These are phyloP conservation scores for Nemania sp. DNA, from an alignment of 2,329 filamentous ascomycete species.

Conservation along the genomic window DNA sequence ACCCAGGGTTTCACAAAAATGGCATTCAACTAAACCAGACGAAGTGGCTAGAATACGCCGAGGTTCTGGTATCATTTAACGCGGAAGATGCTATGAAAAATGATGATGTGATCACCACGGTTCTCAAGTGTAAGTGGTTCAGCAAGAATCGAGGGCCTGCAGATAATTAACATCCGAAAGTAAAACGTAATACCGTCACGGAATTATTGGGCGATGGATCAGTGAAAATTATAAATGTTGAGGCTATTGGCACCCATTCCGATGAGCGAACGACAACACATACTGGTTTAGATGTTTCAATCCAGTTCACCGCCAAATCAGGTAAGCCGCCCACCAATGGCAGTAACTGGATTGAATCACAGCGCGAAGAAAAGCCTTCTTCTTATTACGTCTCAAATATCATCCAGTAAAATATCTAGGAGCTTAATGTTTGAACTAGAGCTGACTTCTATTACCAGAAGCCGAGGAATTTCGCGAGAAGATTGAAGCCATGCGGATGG, in stretches of 20 bases:
- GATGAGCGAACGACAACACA: slow-evolving; percentile 7
- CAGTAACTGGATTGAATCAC: too few relatives aligned
- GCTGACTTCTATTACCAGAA: slow-evolving; percentile 10
- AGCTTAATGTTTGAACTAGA: neutral
- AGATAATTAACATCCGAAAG: neutral
- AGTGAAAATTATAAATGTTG: slow-evolving; percentile 12
- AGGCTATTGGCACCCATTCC: slow-evolving; percentile 8
- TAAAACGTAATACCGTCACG: slow-evolving; percentile 9
- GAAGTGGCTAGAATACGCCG: slow-evolving; percentile 22
- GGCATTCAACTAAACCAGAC: neutral
- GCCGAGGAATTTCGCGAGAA: slow-evolving; percentile 20
- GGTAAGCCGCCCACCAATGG: slow-evolving; percentile 9
- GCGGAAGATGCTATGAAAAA: slow-evolving; percentile 6
- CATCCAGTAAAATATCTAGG: too few relatives aligned
- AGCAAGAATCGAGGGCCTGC: neutral
- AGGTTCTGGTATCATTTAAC: slow-evolving; percentile 22
- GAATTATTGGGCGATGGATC: slow-evolving; percentile 5
- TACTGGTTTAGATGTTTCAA: slow-evolving; percentile 15
- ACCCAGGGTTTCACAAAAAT: neutral
- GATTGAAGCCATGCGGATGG: slow-evolving; percentile 26
- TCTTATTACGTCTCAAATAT: too few relatives aligned
- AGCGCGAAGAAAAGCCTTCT: too few relatives aligned
- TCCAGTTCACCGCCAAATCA: slow-evolving; percentile 27
- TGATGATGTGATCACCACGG: slow-evolving; percentile 14
- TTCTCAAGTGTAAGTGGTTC: slow-evolving; percentile 18